Conservation (phyloP, 805 yeast genomes). For the Cyberlindnera misumaiensis region DNA sequence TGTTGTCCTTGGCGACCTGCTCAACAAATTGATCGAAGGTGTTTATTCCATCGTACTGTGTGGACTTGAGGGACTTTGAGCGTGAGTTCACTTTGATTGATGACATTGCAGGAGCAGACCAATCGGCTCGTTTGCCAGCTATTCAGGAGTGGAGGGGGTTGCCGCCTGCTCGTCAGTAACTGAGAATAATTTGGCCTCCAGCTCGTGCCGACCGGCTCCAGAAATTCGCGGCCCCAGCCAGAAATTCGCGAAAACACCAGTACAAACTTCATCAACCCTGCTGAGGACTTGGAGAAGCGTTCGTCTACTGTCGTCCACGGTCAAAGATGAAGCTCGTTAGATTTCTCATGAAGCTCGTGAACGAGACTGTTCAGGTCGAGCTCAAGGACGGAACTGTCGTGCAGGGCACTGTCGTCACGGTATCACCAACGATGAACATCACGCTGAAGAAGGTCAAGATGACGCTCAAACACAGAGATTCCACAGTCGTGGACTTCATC, state of each 20-base stretch:
- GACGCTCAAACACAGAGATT: conserved; percentile 64
- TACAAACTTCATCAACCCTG: too few relatives aligned
- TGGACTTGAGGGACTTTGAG: conserved; percentile 48
- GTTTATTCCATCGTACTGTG: conserved; percentile 26
- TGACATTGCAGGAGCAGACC: conserved; percentile 4
- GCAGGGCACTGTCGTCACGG: conserved; percentile 77
- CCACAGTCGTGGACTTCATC: conserved; percentile 66
- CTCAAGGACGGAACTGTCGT: conserved; percentile 85
- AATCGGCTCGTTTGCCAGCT: too few relatives aligned
- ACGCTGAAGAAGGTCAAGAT: conserved; percentile 74
- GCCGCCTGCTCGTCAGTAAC: too few relatives aligned
- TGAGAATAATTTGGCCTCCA: too few relatives aligned
- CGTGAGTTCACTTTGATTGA: conserved; percentile 48
- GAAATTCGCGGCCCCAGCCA: too few relatives aligned
- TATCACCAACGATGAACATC: conserved; percentile 88
- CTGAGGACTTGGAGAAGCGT: too few relatives aligned
- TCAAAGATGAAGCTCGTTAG: conserved; percentile 54
- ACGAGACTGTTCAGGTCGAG: conserved; percentile 86
- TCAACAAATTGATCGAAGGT: conserved; percentile 36
- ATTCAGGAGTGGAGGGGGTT: too few relatives aligned
- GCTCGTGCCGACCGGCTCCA: too few relatives aligned
- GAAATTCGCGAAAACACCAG: too few relatives aligned
- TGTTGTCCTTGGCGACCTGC: conserved; percentile 38
- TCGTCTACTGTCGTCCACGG: neutral
- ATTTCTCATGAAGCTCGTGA: conserved; percentile 77